Conservation (phyloP, 2,329 filamentous ascomycete species). For the Biscogniauxia sp. region DNA sequence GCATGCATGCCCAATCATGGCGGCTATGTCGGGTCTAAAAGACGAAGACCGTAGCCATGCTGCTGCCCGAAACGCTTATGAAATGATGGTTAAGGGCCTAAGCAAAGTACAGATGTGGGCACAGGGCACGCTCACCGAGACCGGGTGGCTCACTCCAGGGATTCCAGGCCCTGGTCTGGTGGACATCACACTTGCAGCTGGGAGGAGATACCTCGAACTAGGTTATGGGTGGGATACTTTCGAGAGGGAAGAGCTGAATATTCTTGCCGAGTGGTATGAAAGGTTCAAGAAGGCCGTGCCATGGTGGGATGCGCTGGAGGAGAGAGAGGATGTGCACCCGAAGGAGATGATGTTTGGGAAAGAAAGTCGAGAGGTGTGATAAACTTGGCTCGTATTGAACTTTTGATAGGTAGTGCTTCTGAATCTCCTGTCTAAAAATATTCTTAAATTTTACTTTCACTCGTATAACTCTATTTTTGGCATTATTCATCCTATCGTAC, state of each 20-base stretch:
- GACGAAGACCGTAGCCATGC: constrained; percentile 15
- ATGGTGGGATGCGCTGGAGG: constrained; percentile 23
- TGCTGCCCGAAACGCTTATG: constrained; percentile 13
- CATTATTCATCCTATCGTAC: too few species aligned
- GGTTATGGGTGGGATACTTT: constrained; percentile 16
- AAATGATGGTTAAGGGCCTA: constrained; percentile 7
- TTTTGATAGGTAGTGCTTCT: too few species aligned
- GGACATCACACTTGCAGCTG: constrained; percentile 16
- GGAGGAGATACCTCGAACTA: constrained; percentile 16
- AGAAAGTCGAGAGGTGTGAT: constrained; percentile 5
- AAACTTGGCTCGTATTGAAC: too few species aligned
- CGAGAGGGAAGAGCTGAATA: constrained; percentile 11
- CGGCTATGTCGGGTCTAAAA: constrained; percentile 5
- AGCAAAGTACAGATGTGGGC: constrained; percentile 17
- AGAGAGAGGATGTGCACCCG: constrained; percentile 10
- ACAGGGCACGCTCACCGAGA: constrained; percentile 4
- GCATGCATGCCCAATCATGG: constrained; percentile 15
- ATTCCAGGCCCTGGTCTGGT: constrained; percentile 17
- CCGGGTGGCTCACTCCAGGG: constrained; percentile 23
- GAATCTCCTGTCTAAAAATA: too few species aligned
- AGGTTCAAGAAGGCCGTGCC: constrained; percentile 11
- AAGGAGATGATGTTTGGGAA: constrained; percentile 9
- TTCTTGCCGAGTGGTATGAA: constrained; percentile 15
- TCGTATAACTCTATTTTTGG: too few species aligned
- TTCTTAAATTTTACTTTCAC: too few species aligned